Percentiles rank a stretch among this genome's conserved stretches.
These are phyloP conservation scores for Cutaneotrichosporon sp. DNA, from an alignment of 1,284 basidiomycete genomes.

Conservation along the genomic window DNA sequence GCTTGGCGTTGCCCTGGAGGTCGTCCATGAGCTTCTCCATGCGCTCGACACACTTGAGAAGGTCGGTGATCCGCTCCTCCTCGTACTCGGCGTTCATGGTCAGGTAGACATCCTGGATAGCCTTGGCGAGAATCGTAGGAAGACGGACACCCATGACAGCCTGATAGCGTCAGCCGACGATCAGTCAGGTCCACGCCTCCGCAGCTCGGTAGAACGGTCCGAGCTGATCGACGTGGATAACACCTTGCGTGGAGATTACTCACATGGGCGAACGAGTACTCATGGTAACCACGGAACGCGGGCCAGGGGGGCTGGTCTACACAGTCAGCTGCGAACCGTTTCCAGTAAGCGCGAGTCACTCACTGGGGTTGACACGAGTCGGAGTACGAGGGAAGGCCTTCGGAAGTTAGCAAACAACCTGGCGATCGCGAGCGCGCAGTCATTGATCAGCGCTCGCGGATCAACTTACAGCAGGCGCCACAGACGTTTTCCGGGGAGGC, in stretches of 20 bases:
- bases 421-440: neutral
- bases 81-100: conserved; percentile 83
- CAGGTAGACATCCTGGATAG: conserved; percentile 86
- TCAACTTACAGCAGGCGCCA: neutral
- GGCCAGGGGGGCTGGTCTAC: conserved; percentile 93
- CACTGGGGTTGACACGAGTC: conserved; percentile 55
- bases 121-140: conserved; percentile 94
- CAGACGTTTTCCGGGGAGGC: conserved; percentile 51
- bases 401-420: neutral
- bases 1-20: conserved; percentile 73
- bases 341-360: conserved; percentile 21
- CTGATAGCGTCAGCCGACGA: conserved; percentile 22
- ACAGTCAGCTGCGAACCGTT: no score
- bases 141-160: conserved; percentile 92
- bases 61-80: conserved; percentile 84
- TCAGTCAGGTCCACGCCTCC: neutral
- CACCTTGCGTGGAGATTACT: conserved; percentile 22
- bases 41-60: conserved; percentile 81
- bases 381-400: conserved; percentile 54
- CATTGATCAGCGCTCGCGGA: neutral
- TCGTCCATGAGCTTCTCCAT: conserved; percentile 82
- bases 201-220: neutral
- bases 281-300: conserved; percentile 90
- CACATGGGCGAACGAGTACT: conserved; percentile 87
- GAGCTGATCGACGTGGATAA: neutral